Base-by-base conservation (phyloP, 164 flowering plant genomes). In the Vitis amurensis region DNA sequence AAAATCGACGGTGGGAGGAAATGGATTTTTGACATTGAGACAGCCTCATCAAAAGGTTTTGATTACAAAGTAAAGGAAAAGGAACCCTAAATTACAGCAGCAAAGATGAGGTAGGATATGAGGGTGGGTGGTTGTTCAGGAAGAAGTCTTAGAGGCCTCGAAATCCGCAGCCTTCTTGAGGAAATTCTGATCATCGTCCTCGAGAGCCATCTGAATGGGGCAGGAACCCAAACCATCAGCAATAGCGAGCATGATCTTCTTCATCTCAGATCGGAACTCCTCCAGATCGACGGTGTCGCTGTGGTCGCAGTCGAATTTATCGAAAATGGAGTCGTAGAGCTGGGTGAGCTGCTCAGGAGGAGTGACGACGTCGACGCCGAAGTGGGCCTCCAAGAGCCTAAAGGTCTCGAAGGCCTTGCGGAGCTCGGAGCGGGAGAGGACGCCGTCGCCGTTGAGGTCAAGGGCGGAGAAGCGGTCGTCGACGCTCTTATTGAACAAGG, bases 121-220 rank as follows among this genome's bases (percentile, higher is more conserved):
- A 37, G 44, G 44, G 44, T 6, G 44, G 44, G 44, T 37, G 59
- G 23, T 56, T 16, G 9, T 16, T 9, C 59, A n/a, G 9, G 4
- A 47, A 37, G 47, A 11, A 9, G 64, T 9, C 81, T 87, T 85
- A 27, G 86, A 63, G 13, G 83, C 89, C 76, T 91, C 96, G 17
- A 89, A 81, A 80, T 91, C 96, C n/a, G 88, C 97, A 29, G 98
- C 98, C 62, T 79, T 64, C 74, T 88, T 84, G 59, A 88, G 83
- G 37, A 89, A 78, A 66, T 75, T 86, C 27, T 75, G 61, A 14
- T 76, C 86, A 61, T 81, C 90, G 58, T 90, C 93, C 13, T 88
- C 98, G 10, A 91, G 70, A 8, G 74, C 97, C 89, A 93, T 91
- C 83, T 88, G 92, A 17, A 93, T 88, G 2, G 97, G 98, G 50